A percentile compares a stretch with the other conserved stretches of the same genome.
Conservation (phyloP, 1,284 basidiomycete species). For the Naganishia albida region DNA sequence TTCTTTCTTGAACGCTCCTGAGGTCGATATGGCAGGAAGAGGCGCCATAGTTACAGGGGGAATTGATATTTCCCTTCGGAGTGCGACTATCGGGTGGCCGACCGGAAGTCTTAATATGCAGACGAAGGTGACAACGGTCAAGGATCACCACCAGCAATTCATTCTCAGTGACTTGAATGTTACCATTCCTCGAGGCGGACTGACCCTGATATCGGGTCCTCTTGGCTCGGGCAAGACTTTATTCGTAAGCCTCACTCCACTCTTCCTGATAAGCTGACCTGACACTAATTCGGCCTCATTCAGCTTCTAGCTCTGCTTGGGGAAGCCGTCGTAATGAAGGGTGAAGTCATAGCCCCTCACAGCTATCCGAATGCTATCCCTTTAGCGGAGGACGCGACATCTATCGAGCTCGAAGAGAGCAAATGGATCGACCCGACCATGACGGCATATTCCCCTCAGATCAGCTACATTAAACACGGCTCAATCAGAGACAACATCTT, state of each 20-base stretch:
- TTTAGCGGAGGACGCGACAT: slow-evolving; percentile 30
- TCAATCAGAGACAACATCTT: slow-evolving; percentile 53
- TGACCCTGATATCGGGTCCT: slow-evolving; percentile 51
- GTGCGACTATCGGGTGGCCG: slow-evolving; percentile 49
- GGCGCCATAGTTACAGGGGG: not conserved
- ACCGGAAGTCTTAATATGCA: slow-evolving; percentile 25
- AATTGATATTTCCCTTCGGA: slow-evolving; percentile 37
- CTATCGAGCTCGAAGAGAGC: slow-evolving; percentile 36
- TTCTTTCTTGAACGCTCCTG: slow-evolving; percentile 38
- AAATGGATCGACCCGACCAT: slow-evolving; percentile 46
- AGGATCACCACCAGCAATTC: slow-evolving; percentile 35
- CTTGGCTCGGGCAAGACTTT: slow-evolving; percentile 53
- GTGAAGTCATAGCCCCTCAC: slow-evolving; percentile 40
- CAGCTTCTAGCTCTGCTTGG: slow-evolving; percentile 50
- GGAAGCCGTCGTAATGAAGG: slow-evolving; percentile 42
- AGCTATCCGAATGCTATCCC: slow-evolving; percentile 41
- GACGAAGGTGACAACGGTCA: not conserved
- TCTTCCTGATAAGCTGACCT: not conserved
- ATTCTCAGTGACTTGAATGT: slow-evolving; percentile 41
- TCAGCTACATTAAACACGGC: slow-evolving; percentile 51
- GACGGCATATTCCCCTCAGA: slow-evolving; percentile 51
- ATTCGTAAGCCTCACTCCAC: slow-evolving; percentile 32
- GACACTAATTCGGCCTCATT: slow-evolving; percentile 18
- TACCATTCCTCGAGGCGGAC: slow-evolving; percentile 40
- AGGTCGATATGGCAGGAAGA: slow-evolving; percentile 19